A percentile compares a stretch with the other conserved stretches of the same genome.
Evolutionary conservation across 805 yeast genomes (phyloP).

Genomic region (Starmerella scarabaei): DNA sequence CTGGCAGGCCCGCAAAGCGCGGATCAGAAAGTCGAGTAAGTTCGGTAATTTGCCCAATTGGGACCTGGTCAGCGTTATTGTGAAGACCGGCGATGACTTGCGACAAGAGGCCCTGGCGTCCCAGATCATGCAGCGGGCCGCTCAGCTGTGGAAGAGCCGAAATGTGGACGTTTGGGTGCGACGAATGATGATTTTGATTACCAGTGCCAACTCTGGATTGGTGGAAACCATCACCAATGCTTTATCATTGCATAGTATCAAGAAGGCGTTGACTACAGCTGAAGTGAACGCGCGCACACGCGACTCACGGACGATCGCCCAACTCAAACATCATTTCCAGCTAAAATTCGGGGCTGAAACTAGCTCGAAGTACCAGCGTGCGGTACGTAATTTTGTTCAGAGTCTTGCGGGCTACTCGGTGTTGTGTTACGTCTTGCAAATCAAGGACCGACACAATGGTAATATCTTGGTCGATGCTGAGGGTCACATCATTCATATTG

Average conservation of each 20-base stretch:
- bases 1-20: slow-evolving; percentile 69
- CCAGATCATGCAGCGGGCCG: slow-evolving; percentile 77
- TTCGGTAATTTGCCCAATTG: slow-evolving; percentile 82
- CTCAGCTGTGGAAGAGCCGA: slow-evolving; percentile 65
- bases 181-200: slow-evolving; percentile 79
- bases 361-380: slow-evolving; percentile 44
- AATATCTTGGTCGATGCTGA: slow-evolving; percentile 91
- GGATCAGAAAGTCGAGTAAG: slow-evolving; percentile 65
- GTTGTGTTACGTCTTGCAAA: slow-evolving; percentile 77
- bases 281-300: slow-evolving; percentile 34
- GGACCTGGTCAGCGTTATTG: slow-evolving; percentile 92
- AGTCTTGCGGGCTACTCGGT: slow-evolving; percentile 91
- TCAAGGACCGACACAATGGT: slow-evolving; percentile 97
- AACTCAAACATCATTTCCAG: slow-evolving; percentile 65
- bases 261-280: slow-evolving; percentile 77
- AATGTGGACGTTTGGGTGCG: slow-evolving; percentile 79
- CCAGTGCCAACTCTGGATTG: slow-evolving; percentile 80
- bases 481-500: slow-evolving; percentile 85
- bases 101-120: slow-evolving; percentile 98
- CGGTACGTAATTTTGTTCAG: slow-evolving; percentile 72
- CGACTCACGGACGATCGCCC: slow-evolving; percentile 52
- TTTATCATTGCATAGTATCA: slow-evolving; percentile 82
- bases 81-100: slow-evolving; percentile 89
- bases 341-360: slow-evolving; percentile 57
- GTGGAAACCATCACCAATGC: slow-evolving; percentile 96